These are phyloP conservation scores for Volvox reticuliferus DNA, from an alignment of 139 green algal genomes.

Conservation along the genomic window DNA sequence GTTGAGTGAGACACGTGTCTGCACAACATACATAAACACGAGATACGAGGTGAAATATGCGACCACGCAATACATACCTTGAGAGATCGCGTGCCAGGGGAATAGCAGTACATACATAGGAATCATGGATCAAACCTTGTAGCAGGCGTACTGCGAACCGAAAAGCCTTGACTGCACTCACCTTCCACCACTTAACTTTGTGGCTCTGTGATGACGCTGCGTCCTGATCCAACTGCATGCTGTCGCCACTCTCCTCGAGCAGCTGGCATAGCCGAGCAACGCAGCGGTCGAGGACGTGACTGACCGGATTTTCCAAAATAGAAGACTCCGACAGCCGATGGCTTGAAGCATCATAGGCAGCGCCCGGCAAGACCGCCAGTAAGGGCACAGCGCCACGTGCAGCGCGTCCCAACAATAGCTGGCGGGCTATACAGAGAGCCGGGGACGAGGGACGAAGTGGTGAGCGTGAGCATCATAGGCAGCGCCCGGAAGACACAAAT, in stretches of 20 bases:
- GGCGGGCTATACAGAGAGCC: not conserved
- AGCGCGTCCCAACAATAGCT: constrained; percentile 50
- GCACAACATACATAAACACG: not conserved
- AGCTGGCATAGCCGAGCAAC: constrained; percentile 60
- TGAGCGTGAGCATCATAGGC: not conserved
- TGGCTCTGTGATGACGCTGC: constrained; percentile 35
- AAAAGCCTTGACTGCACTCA: not conserved
- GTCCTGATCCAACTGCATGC: constrained; percentile 63
- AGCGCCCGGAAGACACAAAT: too few relatives aligned
- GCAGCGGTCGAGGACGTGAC: constrained; percentile 1
- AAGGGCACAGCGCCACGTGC: constrained; percentile 23
- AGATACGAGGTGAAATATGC: too few relatives aligned
- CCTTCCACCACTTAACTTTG: constrained; percentile 64
- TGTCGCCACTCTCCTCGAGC: constrained; percentile 70
- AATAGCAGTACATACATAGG: too few relatives aligned
- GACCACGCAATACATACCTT: too few relatives aligned
- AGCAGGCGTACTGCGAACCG: too few relatives aligned
- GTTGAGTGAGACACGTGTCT: constrained; percentile 73
- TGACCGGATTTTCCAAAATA: not conserved
- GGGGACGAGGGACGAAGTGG: too few relatives aligned
- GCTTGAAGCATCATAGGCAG: not conserved
- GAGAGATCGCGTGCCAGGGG: too few relatives aligned
- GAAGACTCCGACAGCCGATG: not conserved
- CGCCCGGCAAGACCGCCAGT: constrained; percentile 45
- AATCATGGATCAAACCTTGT: too few relatives aligned